Base-by-base conservation (phyloP, 164 flowering plant genomes). In the Sextonia rubra region DNA sequence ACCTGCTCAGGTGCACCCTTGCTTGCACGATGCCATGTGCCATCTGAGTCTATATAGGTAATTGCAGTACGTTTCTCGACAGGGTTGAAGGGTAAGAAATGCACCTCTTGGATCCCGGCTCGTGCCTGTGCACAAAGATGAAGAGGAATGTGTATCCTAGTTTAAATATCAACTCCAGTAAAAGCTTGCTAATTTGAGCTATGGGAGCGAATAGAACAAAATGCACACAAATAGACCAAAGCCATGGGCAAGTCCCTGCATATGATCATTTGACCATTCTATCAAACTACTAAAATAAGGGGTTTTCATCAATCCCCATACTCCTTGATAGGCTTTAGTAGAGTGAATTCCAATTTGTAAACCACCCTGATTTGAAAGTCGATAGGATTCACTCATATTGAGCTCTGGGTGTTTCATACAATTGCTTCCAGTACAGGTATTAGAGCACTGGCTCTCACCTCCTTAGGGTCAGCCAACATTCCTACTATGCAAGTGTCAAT, bases 1-100 rank as follows among this genome's bases (percentile, higher is more conserved):
- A 25, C 83, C 82, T 81, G 84, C 69, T 83, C 86, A 0, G 86
- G 86, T 60, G 86, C 86, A 2, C 86, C 86, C 74, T 83, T 83
- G 82, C 86, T 83, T 11, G 60, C 78, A 22, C 86, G 72, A 52
- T 79, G 79, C 86, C 86, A 84, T 49, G 77, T 32, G 15, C 85
- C 85, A 18, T 69, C 24, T 0, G 68, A 12, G 52, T 84, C 86
- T 7, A 67, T 64, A 77, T 84, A 84, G 52, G 86, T 84, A 47
- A 82, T 84, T 62, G 86, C 86, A 3, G 86, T 84, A 18, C 86
- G 80, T 76, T 84, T 84, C 4, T 77, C 86, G 23, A 84, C 86
- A 0, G 86, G 86, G 66, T 84, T 84, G 71, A 84, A 84, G 27
- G 86, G 86, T n/a, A 84, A 71, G 79, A 84, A 84, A 73, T 84